Base-by-base conservation (phyloP, 345 rosid genomes). In the Citrus unshiu region DNA sequence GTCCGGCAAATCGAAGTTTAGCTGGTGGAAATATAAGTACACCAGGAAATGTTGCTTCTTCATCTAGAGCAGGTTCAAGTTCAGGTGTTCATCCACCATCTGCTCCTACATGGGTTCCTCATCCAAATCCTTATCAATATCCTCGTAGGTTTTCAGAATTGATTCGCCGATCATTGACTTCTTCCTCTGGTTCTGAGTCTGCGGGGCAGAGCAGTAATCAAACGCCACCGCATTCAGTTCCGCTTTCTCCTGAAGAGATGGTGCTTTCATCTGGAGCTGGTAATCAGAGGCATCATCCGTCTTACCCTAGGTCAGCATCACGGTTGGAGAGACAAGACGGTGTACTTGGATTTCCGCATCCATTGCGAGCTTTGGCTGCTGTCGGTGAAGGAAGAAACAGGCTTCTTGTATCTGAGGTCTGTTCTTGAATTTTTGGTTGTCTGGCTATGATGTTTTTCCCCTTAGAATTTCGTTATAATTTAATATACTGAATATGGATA, bases 371-470 rank as follows among this genome's bases (percentile, higher is more conserved):
- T 77, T 81, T 90, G 77, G 80, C 92, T 77, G 79, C 91, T 70
- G 85, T 90, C 37, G 81, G 90, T 78, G 92, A 89, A 86, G 98
- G 95, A 81, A 86, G 97, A 83, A 82, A 89, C 83, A 88, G 97
- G 83, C 86, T 87, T 70, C 83, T 73, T 58, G 90, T 85, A 61
- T 90, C 98, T 0, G 98, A 95, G 98, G 98, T 95, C 49, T 86
- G 90, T 88, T 83, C 74, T 75, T 27, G 27, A 68, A 77, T 70
- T 72, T 25, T 37, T 54, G 18, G 25, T 39, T 58, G 34, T 56
- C 39, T 77, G 37, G 43, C 39, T 51, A 4, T 82, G 30, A 65
- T 32, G 32, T 29, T 37, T 37, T 81, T 81, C 8, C 49, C 67
- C 7, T 58, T 22, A 9, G 79, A 81, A 75, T 43, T 70, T 57